Conservation (phyloP, 75 land plant genomes). For the Cryptomeria japonica region DNA sequence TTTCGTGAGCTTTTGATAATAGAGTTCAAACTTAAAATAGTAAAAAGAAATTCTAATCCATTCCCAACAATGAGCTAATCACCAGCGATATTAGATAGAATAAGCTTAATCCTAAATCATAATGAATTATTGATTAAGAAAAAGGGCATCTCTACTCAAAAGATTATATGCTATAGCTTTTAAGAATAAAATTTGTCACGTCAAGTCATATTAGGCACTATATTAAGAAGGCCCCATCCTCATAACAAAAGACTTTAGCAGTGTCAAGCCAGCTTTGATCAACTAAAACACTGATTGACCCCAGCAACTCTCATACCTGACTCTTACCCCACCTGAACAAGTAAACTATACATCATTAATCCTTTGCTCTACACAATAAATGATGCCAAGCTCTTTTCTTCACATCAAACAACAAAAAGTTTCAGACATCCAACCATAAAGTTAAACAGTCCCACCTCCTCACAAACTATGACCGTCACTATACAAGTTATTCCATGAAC, state of each 20-base stretch:
- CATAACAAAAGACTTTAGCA: neutral
- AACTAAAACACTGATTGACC: conserved; percentile 5
- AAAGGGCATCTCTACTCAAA: neutral
- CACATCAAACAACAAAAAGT: conserved; percentile 1
- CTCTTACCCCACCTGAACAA: conserved; percentile 4
- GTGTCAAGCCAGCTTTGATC: neutral
- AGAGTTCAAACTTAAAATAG: neutral
- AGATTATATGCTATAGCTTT: neutral
- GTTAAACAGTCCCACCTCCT: neutral
- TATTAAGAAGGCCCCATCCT: neutral
- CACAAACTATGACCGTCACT: neutral
- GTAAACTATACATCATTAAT: neutral
- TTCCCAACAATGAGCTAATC: neutral
- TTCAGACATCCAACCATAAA: neutral
- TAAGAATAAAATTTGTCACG: neutral
- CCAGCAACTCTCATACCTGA: neutral
- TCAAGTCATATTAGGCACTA: neutral
- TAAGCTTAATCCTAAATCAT: neutral
- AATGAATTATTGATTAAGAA: neutral
- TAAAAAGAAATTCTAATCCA: neutral
- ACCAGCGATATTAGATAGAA: neutral
- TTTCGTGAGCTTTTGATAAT: neutral
- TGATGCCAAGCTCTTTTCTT: neutral
- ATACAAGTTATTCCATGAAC: conserved; percentile 4
- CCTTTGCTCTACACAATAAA: neutral